Evolutionary conservation across 257 asterid genomes (phyloP).

Genomic region (Ballota nigra): DNA sequence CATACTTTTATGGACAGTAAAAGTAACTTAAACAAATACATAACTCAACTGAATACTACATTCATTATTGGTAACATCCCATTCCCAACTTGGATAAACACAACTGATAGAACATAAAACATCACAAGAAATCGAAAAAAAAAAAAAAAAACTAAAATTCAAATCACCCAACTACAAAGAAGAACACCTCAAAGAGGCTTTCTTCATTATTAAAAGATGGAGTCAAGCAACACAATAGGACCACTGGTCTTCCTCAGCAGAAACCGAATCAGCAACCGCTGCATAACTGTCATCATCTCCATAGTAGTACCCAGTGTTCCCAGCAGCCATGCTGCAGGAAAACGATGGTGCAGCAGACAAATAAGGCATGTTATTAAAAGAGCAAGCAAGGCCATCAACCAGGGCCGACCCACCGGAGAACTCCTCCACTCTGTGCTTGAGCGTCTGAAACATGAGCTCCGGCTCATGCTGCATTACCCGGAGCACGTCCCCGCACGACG

Average conservation of each 20-base stretch:
- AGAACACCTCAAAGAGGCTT: constrained; percentile 11
- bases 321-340: constrained; percentile 39
- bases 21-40: no score
- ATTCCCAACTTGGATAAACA: no score
- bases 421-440: constrained; percentile 58
- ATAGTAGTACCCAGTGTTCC: constrained; percentile 36
- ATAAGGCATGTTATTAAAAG: constrained; percentile 63
- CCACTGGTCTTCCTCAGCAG: constrained; percentile 62
- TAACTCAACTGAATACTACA: no score
- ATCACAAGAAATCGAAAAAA: no score
- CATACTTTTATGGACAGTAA: no score
- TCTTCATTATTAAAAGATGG: background rate
- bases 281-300: background rate
- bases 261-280: constrained; percentile 27
- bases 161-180: background rate
- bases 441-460: constrained; percentile 55
- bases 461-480: constrained; percentile 68
- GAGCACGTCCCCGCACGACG: constrained; percentile 61
- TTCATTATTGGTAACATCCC: no score
- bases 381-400: constrained; percentile 18
- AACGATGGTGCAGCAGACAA: constrained; percentile 24
- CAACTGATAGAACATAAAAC: no score
- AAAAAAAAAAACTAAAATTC: background rate
- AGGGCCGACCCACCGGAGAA: constrained; percentile 25
- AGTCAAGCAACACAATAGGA: constrained; percentile 30